phyloP scores from a whole-genome alignment of 495 filamentous ascomycete species.

The Cercophora samala region DNA sequence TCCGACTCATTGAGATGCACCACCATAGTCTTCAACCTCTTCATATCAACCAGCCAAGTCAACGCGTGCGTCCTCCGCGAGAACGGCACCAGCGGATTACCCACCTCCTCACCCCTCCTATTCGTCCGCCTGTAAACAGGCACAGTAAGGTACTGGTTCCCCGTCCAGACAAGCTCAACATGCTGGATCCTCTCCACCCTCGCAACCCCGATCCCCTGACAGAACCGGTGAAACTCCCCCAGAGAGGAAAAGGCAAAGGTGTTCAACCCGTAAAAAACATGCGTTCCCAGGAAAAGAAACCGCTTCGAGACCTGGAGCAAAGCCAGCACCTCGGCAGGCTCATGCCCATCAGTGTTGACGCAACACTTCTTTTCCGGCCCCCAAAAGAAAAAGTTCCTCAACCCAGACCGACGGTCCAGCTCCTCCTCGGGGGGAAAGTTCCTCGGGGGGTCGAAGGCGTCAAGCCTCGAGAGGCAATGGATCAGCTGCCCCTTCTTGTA shows the following conservation, averaged over 20 bases:
- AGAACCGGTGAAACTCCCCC: constrained; percentile 42
- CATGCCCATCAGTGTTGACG: constrained; percentile 22
- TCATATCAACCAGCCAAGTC: constrained; percentile 27
- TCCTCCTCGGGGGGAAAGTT: constrained; percentile 21
- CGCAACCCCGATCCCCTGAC: constrained; percentile 31
- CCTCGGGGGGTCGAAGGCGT: constrained; percentile 25
- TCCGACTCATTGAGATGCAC: constrained; percentile 37
- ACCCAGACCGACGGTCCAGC: constrained; percentile 18
- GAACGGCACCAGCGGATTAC: neutral
- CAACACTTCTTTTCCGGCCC: constrained; percentile 24
- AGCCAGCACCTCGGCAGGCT: constrained; percentile 28
- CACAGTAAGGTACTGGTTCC: constrained; percentile 24
- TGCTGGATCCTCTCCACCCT: constrained; percentile 37
- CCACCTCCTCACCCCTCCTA: neutral
- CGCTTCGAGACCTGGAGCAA: constrained; percentile 34
- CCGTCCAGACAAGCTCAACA: constrained; percentile 36
- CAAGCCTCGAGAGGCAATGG: constrained; percentile 42
- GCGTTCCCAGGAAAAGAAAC: constrained; percentile 34
- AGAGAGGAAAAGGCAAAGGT: constrained; percentile 46
- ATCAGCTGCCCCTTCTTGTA: constrained; percentile 27
- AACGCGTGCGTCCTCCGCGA: constrained; percentile 32
- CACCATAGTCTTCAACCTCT: constrained; percentile 34
- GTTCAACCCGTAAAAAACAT: constrained; percentile 44
- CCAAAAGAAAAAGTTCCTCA: constrained; percentile 34
- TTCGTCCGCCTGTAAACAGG: neutral